Evolutionary conservation across 176 grass and related monocot genomes (phyloP).

Genomic region (Juncus inflexus): DNA sequence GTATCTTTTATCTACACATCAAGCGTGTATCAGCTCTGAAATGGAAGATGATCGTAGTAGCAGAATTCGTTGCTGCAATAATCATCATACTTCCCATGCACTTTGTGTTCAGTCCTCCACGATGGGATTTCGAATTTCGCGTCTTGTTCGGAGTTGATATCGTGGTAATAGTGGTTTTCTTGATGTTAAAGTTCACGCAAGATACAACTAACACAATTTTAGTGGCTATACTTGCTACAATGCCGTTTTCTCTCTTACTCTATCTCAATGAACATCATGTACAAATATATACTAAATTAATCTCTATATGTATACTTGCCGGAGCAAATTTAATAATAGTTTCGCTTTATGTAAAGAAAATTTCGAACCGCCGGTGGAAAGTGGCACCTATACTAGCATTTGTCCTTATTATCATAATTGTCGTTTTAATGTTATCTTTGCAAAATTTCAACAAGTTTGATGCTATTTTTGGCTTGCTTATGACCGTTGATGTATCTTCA

Average conservation of each 20-base stretch:
- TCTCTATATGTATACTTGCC: no score
- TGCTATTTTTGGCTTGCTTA: no score
- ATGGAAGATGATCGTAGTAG: neutral
- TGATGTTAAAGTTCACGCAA: neutral
- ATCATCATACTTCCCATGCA: neutral
- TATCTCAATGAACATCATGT: no score
- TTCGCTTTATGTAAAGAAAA: constrained; percentile 3
- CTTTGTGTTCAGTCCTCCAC: neutral
- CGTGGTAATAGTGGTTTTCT: neutral
- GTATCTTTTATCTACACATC: neutral
- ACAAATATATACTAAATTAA: no score
- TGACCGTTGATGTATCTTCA: neutral
- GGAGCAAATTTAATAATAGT: neutral
- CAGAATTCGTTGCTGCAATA: neutral
- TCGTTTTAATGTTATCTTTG: neutral
- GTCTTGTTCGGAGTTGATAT: neutral
- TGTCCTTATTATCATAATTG: neutral
- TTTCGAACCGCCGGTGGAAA: neutral
- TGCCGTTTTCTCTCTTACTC: no score
- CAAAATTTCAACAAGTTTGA: no score
- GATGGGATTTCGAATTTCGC: neutral
- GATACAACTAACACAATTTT: neutral
- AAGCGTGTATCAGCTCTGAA: neutral
- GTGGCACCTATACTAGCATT: neutral
- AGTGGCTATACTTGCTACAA: neutral